These are phyloP conservation scores for Peronospora farinosa DNA, from an alignment of 352 stramenopile genomes.

Conservation along the genomic window DNA sequence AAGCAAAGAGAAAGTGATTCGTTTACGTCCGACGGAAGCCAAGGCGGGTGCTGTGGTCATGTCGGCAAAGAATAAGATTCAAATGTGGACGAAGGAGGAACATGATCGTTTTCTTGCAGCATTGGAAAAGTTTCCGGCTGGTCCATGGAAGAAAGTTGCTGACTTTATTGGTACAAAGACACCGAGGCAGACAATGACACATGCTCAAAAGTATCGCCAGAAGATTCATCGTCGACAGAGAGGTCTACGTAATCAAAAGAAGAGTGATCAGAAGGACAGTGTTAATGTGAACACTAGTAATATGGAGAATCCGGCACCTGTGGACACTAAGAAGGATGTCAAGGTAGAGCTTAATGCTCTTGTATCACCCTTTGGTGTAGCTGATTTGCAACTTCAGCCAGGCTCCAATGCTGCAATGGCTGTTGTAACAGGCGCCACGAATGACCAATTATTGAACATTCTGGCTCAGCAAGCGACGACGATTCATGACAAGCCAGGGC, in stretches of 20 bases:
- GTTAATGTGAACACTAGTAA: neutral
- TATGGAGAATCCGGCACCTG: conserved; percentile 13
- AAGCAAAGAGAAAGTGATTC: conserved; percentile 61
- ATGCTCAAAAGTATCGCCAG: conserved; percentile 80
- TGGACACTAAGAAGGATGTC: conserved; percentile 25
- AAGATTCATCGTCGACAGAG: conserved; percentile 73
- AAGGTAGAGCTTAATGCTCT: conserved; percentile 33
- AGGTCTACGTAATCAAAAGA: conserved; percentile 75
- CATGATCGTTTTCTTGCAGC: conserved; percentile 81
- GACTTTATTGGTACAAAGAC: conserved; percentile 83
- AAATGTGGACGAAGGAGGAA: conserved; percentile 84
- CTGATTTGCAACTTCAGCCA: conserved; percentile 50
- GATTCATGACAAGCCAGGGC: conserved; percentile 25
- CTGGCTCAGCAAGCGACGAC: conserved; percentile 53
- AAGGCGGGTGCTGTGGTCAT: conserved; percentile 73
- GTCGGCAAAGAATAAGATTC: conserved; percentile 77
- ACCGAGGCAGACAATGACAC: conserved; percentile 90
- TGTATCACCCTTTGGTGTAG: conserved; percentile 53
- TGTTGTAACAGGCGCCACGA: conserved; percentile 26
- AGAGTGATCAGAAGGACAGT: conserved; percentile 9
- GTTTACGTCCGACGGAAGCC: conserved; percentile 66
- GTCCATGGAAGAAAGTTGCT: conserved; percentile 83
- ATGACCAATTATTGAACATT: conserved; percentile 59
- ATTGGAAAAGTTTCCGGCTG: conserved; percentile 78
- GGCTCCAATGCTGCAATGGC: conserved; percentile 20